Percentiles rank a stretch among this genome's conserved stretches.
These are phyloP conservation scores for Cryptosporidium meleagridis DNA, from an alignment of 169 alveolate species.

Conservation along the genomic window DNA sequence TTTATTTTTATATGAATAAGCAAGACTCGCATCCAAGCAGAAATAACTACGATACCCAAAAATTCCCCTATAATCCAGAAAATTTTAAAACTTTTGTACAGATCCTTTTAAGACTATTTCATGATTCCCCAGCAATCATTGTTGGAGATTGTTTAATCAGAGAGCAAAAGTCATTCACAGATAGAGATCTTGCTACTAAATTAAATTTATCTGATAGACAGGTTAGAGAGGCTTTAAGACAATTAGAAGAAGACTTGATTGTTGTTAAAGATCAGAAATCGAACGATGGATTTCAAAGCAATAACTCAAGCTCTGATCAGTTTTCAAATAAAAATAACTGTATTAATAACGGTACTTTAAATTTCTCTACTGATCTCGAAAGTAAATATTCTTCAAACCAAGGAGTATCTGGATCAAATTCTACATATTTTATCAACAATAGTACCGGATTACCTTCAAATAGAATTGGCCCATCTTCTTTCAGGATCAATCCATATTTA, in stretches of 20 bases:
- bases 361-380: neutral
- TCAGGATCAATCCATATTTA: slow-evolving; percentile 59
- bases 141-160: slow-evolving; percentile 71
- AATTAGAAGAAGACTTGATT: slow-evolving; percentile 53
- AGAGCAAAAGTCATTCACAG: slow-evolving; percentile 65
- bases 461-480: slow-evolving; percentile 16
- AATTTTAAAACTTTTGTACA: slow-evolving; percentile 59
- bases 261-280: slow-evolving; percentile 56
- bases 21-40: slow-evolving; percentile 21
- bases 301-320: neutral
- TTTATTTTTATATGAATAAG: slow-evolving; percentile 18
- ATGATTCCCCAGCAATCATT: slow-evolving; percentile 64
- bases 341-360: neutral
- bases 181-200: slow-evolving; percentile 55
- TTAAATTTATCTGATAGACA: slow-evolving; percentile 59
- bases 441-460: slow-evolving; percentile 2
- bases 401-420: neutral
- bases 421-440: neutral
- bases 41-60: slow-evolving; percentile 17
- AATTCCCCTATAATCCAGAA: slow-evolving; percentile 61
- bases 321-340: neutral
- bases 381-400: neutral
- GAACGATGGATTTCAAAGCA: neutral
- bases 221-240: slow-evolving; percentile 65
- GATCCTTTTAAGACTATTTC: slow-evolving; percentile 36